These are phyloP conservation scores for Calonectria hongkongensis DNA, from an alignment of 2,329 filamentous ascomycete genomes.

Conservation along the genomic window DNA sequence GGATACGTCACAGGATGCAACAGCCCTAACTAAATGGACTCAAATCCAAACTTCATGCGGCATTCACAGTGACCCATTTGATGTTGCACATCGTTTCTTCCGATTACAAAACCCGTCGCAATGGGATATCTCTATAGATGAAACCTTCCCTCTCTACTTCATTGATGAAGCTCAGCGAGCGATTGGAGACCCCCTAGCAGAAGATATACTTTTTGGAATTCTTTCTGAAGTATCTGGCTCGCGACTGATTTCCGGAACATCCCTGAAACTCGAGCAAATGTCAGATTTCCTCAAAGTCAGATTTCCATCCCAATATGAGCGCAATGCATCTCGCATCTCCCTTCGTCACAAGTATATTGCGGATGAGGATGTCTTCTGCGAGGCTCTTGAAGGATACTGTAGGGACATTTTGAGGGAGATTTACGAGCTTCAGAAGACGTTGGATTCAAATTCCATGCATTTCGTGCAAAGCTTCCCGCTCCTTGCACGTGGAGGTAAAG, in stretches of 20 bases:
- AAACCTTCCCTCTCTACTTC: neutral
- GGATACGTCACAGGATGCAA: too few species aligned
- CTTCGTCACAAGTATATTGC: neutral
- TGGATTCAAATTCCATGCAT: neutral
- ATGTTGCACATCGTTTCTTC: slow-evolving; percentile 20
- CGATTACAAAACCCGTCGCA: neutral
- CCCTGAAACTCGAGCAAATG: neutral
- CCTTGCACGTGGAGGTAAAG: neutral
- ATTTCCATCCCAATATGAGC: neutral
- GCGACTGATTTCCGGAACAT: neutral
- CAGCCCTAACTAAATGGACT: neutral
- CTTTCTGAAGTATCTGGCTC: neutral
- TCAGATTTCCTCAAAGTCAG: neutral
- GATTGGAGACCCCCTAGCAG: neutral
- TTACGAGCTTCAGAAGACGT: neutral
- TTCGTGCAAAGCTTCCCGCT: neutral
- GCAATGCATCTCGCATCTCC: neutral
- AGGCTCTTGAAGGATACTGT: neutral
- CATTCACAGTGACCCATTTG: neutral
- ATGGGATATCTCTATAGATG: neutral
- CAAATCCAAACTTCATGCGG: neutral
- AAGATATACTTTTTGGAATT: neutral
- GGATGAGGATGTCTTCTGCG: neutral
- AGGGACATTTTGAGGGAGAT: slow-evolving; percentile 2
- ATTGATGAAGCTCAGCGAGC: slow-evolving; percentile 5